phyloP scores from a whole-genome alignment of 1,139 yeast species.

The Blastobotrys aristatus region DNA sequence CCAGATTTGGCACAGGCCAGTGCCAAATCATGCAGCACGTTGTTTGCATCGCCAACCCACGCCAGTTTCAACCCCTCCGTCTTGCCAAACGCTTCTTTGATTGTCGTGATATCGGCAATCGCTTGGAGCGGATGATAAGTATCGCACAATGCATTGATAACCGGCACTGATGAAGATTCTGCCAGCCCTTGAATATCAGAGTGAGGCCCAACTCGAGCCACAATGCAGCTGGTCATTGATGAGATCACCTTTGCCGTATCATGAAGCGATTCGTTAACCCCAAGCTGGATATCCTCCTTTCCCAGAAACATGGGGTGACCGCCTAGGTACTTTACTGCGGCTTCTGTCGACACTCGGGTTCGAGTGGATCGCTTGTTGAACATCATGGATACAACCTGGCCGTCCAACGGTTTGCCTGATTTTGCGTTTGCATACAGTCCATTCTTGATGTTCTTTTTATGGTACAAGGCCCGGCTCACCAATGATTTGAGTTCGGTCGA shows the following conservation, averaged over 20 bases:
- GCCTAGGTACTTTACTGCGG: conserved; percentile 89
- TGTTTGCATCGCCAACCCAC: conserved; percentile 97
- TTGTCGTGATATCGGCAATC: conserved; percentile 81
- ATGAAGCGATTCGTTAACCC: conserved; percentile 82
- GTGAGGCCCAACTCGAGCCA: conserved; percentile 91
- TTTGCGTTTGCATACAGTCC: conserved; percentile 30
- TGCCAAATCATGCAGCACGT: conserved; percentile 91
- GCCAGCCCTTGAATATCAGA: conserved; percentile 74
- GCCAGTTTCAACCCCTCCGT: conserved; percentile 68
- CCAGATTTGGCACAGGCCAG: conserved; percentile 85
- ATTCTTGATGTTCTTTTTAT: conserved; percentile 30
- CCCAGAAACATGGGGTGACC: conserved; percentile 97
- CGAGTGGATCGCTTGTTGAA: conserved; percentile 92
- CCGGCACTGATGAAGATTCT: conserved; percentile 67
- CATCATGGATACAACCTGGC: conserved; percentile 75
- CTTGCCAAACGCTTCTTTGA: conserved; percentile 64
- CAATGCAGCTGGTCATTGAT: conserved; percentile 91
- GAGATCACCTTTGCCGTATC: conserved; percentile 87
- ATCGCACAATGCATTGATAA: conserved; percentile 90
- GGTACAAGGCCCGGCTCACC: conserved; percentile 41
- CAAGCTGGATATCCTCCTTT: conserved; percentile 91
- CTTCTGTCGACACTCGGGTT: conserved; percentile 91
- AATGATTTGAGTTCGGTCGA: conserved; percentile 62
- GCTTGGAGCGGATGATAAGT: conserved; percentile 93
- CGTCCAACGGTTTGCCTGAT: conserved; percentile 46